Evolutionary conservation across 257 asterid genomes (phyloP), one percentile per base, ranked within the genome.

Genomic region (Mentha longifolia): DNA sequence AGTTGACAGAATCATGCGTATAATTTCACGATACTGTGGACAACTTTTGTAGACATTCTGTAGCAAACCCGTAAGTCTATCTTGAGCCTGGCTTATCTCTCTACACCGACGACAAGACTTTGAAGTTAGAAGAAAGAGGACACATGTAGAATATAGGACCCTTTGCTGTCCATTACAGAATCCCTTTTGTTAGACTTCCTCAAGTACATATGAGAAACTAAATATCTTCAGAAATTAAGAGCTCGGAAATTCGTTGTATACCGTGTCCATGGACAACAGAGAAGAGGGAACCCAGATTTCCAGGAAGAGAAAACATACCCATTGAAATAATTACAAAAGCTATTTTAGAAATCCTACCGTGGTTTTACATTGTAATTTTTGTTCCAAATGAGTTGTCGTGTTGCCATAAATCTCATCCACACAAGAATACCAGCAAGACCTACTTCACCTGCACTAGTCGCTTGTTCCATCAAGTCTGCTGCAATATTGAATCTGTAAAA

Each of bases 371-470:
- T 95, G 90, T 95, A 95, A 81, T 92, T 95, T 81, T 92, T 92
- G 85, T 95, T 95, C 99, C 99, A 95, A 67, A 88, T 88, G 82
- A 95, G 83, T 79, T 95, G 98, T 76, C 99, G 87, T 13, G 98
- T 92, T 56, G 96, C 97, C 99, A 95, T 95, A 80, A 69, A 95
- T 81, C 99, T 88, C 99, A 92, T 95, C 99, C 99, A 95, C 67
- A 95, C 98, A 69, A 95, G 92, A 81, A 95, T 90, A 43, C 82
- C 99, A 62, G 96, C 92, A 82, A 95, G 88, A 77, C 97, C 99
- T 55, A 87, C 72, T 82, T 92, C 95, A 63, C 99, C 97, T 61
- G 84, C 87, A 73, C 74, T 78, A 71, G 79, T 80, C 68, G 98
- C 97, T 69, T 89, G 87, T 65, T 85, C 94, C 72, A 87, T 80